Evolutionary conservation across 1,284 basidiomycete genomes (phyloP), one percentile per base, ranked within the genome.

Genomic region (Blastosporella zonata): DNA sequence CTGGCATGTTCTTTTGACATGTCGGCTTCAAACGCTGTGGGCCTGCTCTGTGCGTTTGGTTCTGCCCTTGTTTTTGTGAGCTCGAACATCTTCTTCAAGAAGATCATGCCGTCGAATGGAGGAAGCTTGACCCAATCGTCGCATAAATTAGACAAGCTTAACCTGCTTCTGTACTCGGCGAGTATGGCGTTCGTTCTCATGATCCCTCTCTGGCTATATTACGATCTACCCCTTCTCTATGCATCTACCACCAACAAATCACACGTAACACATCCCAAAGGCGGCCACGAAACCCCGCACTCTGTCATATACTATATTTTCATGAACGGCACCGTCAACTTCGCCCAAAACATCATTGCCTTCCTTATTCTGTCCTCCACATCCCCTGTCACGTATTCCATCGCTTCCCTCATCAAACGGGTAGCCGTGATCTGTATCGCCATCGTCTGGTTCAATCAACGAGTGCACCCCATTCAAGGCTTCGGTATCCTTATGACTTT

Each of bases 81-180:
- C 52, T 95, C 95, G 57, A 99, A 99, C 71, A 98, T 99, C 61
- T 97, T 96, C 69, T 97, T 96, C 79, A 99, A 99, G 72, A 98
- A 97, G 75, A 86, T 99, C 53, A 87, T 99, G 77, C 94, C 94
- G 0, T 82, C 83, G 15, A 77, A 74, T 41, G 62, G 72, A 8
- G 67, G 64, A n/a, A 67, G 68, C 21, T 55, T 69, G 13, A 64
- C 69, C 7, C 68, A 73, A 47, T 71, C 79, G 1, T 70, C 78
- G 7, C 84, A 86, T 65, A 93, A 93, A 64, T 78, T 99, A 45
- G 96, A 99, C 79, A 99, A 98, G 74, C 79, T 99, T 63, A 98
- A 98, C 70, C 78, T 99, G 22, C 75, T 99, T 20, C 86, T 97
- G 63, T 99, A 97, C 70, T 96, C 93, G 6, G 93, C 91, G n/a